Conservation (phyloP, 257 asterid genomes). For the Striga asiatica region DNA sequence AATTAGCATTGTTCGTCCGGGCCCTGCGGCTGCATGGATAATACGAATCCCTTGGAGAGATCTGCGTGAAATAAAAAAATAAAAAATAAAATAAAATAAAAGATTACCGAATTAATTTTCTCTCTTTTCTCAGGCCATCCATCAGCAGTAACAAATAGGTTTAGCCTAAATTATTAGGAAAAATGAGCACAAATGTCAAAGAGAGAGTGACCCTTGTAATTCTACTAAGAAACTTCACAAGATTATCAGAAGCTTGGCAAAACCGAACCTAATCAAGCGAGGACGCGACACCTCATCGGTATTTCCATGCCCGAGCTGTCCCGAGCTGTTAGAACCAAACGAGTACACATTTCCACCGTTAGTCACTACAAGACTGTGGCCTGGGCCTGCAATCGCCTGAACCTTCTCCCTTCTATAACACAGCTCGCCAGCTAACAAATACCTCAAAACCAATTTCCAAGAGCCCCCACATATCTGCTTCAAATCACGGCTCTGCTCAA, state of each 20-base stretch:
- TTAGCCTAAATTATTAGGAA: too few relatives aligned
- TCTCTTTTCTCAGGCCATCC: too few relatives aligned
- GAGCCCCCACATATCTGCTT: conserved; percentile 85
- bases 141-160: too few relatives aligned
- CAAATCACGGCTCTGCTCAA: conserved; percentile 41
- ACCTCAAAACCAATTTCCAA: conserved; percentile 91
- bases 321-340: conserved; percentile 84
- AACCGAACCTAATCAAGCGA: conserved; percentile 54
- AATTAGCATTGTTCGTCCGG: conserved; percentile 83
- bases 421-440: conserved; percentile 81
- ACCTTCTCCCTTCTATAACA: conserved; percentile 88
- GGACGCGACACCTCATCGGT: conserved; percentile 69
- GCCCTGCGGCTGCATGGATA: conserved; percentile 91
- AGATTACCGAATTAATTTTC: too few relatives aligned
- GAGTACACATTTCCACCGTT: conserved; percentile 74
- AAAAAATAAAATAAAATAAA: too few relatives aligned
- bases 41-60: conserved; percentile 78
- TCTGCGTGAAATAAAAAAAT: conserved; percentile 41
- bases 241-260: too few relatives aligned
- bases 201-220: too few relatives aligned
- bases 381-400: conserved; percentile 97
- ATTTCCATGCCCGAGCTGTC: conserved; percentile 94
- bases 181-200: too few relatives aligned
- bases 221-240: too few relatives aligned
- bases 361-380: conserved; percentile 94